Evolutionary conservation across 495 filamentous ascomycete genomes (phyloP).

Genomic region (Aspergillus wentii): DNA sequence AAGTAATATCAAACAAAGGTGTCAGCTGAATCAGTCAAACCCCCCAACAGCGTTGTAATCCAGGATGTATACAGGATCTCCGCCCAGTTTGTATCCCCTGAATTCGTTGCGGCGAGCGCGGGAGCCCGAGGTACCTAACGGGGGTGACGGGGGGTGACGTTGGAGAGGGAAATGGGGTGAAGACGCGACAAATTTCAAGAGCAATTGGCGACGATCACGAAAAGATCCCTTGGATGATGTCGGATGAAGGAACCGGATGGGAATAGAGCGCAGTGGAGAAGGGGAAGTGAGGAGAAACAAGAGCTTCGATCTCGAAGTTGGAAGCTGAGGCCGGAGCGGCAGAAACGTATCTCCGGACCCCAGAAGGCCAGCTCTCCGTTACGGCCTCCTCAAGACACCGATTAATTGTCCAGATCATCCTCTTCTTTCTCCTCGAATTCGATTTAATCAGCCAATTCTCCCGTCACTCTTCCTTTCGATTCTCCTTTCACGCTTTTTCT

Average conservation of each 20-base stretch:
- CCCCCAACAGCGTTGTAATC: constrained; percentile 8
- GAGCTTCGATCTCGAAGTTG: constrained; percentile 14
- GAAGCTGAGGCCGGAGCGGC: constrained; percentile 13
- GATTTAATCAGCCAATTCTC: constrained; percentile 6
- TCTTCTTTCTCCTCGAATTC: neutral
- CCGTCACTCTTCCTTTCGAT: constrained; percentile 3
- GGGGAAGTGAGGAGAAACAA: constrained; percentile 8
- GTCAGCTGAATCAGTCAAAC: constrained; percentile 7
- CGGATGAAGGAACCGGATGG: constrained; percentile 8
- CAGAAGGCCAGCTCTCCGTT: constrained; percentile 2
- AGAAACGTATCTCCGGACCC: constrained; percentile 11
- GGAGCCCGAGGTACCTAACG: constrained; percentile 2
- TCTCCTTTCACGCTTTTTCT: constrained; percentile 5
- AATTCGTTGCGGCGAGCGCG: constrained; percentile 9
- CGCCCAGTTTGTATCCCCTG: constrained; percentile 13
- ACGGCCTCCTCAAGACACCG: neutral
- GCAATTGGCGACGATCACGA: constrained; percentile 2
- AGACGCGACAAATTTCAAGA: neutral
- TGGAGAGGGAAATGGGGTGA: neutral
- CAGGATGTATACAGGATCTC: constrained; percentile 12
- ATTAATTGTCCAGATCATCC: constrained; percentile 5
- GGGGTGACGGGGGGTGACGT: no score
- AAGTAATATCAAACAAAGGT: constrained; percentile 4
- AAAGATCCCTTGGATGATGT: constrained; percentile 12
- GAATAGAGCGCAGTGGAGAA: constrained; percentile 14